Evolutionary conservation across 2,329 filamentous ascomycete genomes (phyloP).

Genomic region (Sporothrix pallida): DNA sequence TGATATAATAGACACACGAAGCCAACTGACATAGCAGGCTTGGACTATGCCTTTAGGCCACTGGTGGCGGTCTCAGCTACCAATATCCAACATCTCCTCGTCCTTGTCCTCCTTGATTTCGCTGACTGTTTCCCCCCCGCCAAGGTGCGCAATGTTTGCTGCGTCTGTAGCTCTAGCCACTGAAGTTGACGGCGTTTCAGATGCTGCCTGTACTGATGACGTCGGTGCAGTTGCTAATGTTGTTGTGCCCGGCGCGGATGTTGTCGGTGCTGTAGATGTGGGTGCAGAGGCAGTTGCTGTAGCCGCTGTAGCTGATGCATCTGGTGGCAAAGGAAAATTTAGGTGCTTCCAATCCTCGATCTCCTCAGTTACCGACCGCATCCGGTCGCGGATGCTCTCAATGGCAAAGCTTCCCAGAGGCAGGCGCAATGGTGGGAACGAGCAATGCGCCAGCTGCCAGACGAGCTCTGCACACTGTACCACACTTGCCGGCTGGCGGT

Average conservation of each 20-base stretch:
- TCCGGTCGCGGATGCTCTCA: constrained; percentile 88
- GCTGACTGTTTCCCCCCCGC: not conserved
- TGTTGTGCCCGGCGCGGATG: constrained; percentile 40
- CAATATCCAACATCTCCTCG: constrained; percentile 30
- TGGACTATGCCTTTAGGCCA: too few species aligned
- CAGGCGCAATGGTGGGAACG: constrained; percentile 85
- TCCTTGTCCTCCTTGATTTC: constrained; percentile 18
- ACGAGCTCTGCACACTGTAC: constrained; percentile 92
- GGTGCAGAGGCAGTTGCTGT: constrained; percentile 40
- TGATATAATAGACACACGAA: not conserved
- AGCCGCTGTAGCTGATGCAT: constrained; percentile 37
- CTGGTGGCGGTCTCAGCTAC: not conserved
- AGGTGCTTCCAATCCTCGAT: constrained; percentile 91
- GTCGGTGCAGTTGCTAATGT: not conserved
- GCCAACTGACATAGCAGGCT: not conserved
- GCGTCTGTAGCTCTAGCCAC: constrained; percentile 37
- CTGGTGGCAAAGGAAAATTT: constrained; percentile 64
- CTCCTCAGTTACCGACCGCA: constrained; percentile 92
- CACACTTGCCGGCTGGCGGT: constrained; percentile 89
- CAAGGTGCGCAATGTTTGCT: not conserved
- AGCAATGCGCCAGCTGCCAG: constrained; percentile 93
- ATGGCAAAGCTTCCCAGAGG: constrained; percentile 94
- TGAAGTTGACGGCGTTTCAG: constrained; percentile 40
- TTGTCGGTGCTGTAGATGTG: constrained; percentile 19
- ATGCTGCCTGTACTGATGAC: constrained; percentile 34